phyloP scores from a whole-genome alignment of 2,329 filamentous ascomycete genomes.

The Colletotrichum paranaense region DNA sequence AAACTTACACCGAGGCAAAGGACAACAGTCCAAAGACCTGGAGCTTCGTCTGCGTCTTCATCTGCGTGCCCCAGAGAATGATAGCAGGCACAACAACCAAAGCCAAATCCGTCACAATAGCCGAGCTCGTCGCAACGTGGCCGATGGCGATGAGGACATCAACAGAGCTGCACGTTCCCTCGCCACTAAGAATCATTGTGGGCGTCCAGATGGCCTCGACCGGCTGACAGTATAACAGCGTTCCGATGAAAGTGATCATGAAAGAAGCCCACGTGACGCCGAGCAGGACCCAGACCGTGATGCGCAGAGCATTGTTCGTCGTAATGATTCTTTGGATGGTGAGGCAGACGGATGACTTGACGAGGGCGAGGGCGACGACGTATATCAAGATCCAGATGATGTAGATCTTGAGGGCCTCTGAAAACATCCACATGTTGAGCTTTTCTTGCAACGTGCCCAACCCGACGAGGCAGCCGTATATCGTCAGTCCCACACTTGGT shows the following conservation, averaged over 20 bases:
- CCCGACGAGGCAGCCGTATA: conserved; percentile 37
- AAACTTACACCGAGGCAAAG: conserved; percentile 37
- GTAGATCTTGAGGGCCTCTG: conserved; percentile 38
- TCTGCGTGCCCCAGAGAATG: conserved; percentile 46
- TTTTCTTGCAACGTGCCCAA: conserved; percentile 38
- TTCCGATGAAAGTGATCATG: conserved; percentile 45
- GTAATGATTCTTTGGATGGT: conserved; percentile 48
- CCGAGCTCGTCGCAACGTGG: conserved; percentile 44
- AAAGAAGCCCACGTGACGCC: conserved; percentile 41
- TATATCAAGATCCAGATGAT: conserved; percentile 44
- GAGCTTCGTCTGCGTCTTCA: conserved; percentile 41
- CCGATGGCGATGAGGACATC: conserved; percentile 40
- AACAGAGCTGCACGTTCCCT: conserved; percentile 35
- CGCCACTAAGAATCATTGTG: conserved; percentile 42
- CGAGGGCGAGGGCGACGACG: conserved; percentile 38
- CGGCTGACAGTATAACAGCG: conserved; percentile 45
- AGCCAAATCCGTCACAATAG: conserved; percentile 47
- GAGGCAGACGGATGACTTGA: conserved; percentile 50
- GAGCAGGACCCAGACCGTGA: conserved; percentile 37
- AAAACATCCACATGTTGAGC: conserved; percentile 40
- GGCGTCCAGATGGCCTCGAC: conserved; percentile 44
- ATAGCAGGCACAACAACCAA: conserved; percentile 45
- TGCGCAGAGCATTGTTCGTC: conserved; percentile 36
- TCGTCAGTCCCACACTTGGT: conserved; percentile 33
- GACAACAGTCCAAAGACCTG: conserved; percentile 39